Evolutionary conservation across 1,139 yeast species (phyloP), one percentile per base, ranked within the genome.

Genomic region (Suhomyces maxii): DNA sequence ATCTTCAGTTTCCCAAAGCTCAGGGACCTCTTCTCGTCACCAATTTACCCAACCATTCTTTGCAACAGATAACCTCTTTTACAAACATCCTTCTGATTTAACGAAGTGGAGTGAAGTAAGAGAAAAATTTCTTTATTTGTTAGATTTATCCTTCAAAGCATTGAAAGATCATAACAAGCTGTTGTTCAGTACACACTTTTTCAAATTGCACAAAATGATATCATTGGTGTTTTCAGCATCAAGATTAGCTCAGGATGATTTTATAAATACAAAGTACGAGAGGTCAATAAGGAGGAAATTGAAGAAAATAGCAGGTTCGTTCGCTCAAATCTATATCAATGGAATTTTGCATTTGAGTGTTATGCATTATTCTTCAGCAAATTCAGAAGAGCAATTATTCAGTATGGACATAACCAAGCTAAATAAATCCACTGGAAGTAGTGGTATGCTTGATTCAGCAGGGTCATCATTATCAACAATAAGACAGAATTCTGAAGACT

Each of bases 251-350:
- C 80, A 75, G 48, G 73, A 71, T 41, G 84, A 81, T 51, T 71
- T 82, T 42, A 59, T 62, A 11, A 66, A 66, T 28, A 71, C 80
- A 10, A 72, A 76, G 44, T 69, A 73, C 50, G 80, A 79, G 44
- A 61, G 59, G 30, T 66, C 77, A 6, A 71, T 83, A 7, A 71
- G 78, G 48, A 67, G 73, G 45, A 68, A 78, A 39, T 62, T 84
- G 52, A 79, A 73, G 54, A 72, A 76, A 47, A 67, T 84, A 26
- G 76, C 83, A 1, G 62, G 75, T 6, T 68, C 83, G 2, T 74
- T 81, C 50, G 76, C 87, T 3, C 84, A 82, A 52, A 71, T 85
- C 40, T 81, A 81, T 52, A 77, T 83, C 42, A 81, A 81, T 57
- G 83, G 86, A 12, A 68, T 77, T 36, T 59, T 84, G 12, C 83